These are phyloP conservation scores for Rhododendron henanense DNA, from an alignment of 148 eudicot species.

Conservation along the genomic window DNA sequence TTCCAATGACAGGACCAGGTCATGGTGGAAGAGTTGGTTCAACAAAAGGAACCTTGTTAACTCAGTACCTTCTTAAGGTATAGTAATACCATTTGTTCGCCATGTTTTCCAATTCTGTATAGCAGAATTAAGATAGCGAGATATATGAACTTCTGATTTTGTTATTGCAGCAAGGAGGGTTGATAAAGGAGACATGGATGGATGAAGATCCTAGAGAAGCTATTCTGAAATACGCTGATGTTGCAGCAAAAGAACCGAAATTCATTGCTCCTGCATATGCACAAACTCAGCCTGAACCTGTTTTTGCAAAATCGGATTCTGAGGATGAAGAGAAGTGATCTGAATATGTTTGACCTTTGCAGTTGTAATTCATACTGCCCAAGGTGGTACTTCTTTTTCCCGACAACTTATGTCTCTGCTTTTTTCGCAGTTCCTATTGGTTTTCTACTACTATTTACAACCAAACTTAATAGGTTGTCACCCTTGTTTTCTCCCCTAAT, in stretches of 20 bases:
- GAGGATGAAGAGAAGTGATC: slow-evolving; percentile 72
- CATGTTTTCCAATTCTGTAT: not conserved
- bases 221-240: slow-evolving; percentile 87
- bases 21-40: slow-evolving; percentile 94
- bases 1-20: slow-evolving; percentile 92
- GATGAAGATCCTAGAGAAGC: slow-evolving; percentile 99
- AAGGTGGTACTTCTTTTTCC: not conserved
- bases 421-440: not conserved
- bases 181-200: slow-evolving; percentile 99
- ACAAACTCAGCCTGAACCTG: slow-evolving; percentile 73
- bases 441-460: not conserved
- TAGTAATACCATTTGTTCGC: not conserved
- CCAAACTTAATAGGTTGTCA: not conserved
- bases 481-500: not conserved
- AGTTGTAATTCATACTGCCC: not conserved
- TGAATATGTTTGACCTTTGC: not conserved
- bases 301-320: slow-evolving; percentile 75
- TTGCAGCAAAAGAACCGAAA: slow-evolving; percentile 86
- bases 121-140: not conserved
- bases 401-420: not conserved
- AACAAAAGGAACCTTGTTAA: slow-evolving; percentile 88
- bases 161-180: slow-evolving; percentile 83
- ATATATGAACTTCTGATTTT: slow-evolving; percentile 1
- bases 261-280: slow-evolving; percentile 95
- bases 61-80: slow-evolving; percentile 98